These are phyloP conservation scores for Penicillium tannophilum DNA, from an alignment of 495 filamentous ascomycete genomes.

Conservation along the genomic window DNA sequence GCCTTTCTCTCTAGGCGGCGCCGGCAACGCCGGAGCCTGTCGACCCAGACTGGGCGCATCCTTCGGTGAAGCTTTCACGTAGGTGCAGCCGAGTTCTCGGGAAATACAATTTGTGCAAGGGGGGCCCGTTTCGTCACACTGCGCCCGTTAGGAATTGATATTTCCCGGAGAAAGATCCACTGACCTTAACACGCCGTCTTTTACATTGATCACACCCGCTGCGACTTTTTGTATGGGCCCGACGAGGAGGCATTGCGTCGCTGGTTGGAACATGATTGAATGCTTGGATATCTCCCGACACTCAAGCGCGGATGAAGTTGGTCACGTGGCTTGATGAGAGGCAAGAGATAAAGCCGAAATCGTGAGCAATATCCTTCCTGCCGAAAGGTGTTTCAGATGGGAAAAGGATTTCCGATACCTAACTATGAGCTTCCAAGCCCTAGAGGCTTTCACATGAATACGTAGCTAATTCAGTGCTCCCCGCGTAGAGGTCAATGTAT, in stretches of 20 bases:
- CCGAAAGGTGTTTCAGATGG: too few species aligned
- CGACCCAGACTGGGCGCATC: slow-evolving; percentile 8
- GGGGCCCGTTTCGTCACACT: slow-evolving; percentile 51
- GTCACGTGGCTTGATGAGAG: background rate
- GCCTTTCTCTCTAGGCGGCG: background rate
- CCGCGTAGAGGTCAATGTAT: too few species aligned
- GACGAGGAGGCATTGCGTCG: slow-evolving; percentile 1
- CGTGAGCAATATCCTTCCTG: too few species aligned
- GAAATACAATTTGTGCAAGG: slow-evolving; percentile 49
- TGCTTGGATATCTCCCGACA: background rate
- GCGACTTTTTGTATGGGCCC: slow-evolving; percentile 4
- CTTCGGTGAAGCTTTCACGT: slow-evolving; percentile 32
- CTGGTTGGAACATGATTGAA: background rate
- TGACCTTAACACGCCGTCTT: slow-evolving; percentile 2
- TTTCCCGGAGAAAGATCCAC: background rate
- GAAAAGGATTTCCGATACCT: too few species aligned
- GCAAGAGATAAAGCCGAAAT: background rate
- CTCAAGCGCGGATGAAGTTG: background rate
- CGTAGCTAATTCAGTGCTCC: too few species aligned
- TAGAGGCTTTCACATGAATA: too few species aligned
- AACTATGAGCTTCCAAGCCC: too few species aligned
- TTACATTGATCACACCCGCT: slow-evolving; percentile 5
- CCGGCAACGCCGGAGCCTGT: slow-evolving; percentile 4
- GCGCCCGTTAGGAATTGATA: slow-evolving; percentile 14
- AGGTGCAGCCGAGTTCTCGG: slow-evolving; percentile 43